Base-by-base conservation (phyloP, 345 rosid genomes). In the Reutealis trisperma region DNA sequence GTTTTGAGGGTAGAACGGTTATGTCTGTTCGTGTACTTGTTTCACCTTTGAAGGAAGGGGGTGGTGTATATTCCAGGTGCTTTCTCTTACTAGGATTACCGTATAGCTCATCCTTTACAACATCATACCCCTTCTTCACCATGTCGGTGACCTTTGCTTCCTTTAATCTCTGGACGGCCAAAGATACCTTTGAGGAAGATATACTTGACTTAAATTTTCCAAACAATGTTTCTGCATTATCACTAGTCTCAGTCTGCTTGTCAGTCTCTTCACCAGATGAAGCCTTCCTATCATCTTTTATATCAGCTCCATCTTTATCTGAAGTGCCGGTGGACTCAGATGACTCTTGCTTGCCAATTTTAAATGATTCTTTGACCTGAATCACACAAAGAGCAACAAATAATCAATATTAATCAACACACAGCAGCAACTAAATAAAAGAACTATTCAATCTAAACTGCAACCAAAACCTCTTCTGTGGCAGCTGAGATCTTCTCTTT, bases 81-180 rank as follows among this genome's bases (percentile, higher is more conserved):
- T 91, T 96, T 85, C 89, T 92, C 81, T 70, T 88, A 79, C 80
- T 87, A 0, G 95, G 79, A 64, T 57, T 87, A 75, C 91, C 96
- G 70, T 71, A 86, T 83, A 96, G 59, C 83, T 96, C 99, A 64
- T 96, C 98, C 87, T 89, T 92, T 44, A 96, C 88, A 79, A 88
- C 89, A 77, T 85, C 99, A 87, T 89, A 89, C 60, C 97, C 99
- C 79, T 91, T 92, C 90, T 86, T 96, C 24, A 94, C 92, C 63
- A 92, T 65, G 80, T 96, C 95, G 78, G 89, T 75, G 62, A 90
- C 92, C 77, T 91, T 93, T 65, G 81, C 88, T 67, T 87, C 91
- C 87, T 85, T 93, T 74, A 91, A 84, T 86, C 74, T 94, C 78
- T 86, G 81, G 81, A 88, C 88, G 64, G 93, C 90, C 49, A 76